Base-by-base conservation (phyloP, 495 filamentous ascomycete genomes). In the Annulohypoxylon stygium region DNA sequence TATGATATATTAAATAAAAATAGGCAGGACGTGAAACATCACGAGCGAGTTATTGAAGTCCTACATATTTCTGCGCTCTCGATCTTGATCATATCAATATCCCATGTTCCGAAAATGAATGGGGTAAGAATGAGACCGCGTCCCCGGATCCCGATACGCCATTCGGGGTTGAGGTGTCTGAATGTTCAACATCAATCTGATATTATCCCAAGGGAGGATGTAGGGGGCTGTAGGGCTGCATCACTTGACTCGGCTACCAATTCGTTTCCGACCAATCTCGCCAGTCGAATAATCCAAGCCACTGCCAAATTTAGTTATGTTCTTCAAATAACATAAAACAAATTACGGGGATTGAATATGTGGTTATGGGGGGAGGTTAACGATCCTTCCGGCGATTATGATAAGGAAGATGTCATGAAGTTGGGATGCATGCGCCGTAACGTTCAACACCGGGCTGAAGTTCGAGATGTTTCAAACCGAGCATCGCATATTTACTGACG, bases 291-390 rank as follows among this genome's bases (percentile, higher is more conserved):
- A 7, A 3, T 18, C 25, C 34, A 59, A 36, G 4, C 26, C 12
- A 30, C 14, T 54, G 10, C 62, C 39, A n/a, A 39, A 71, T 20
- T 39, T 14, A 33, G 57, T 7, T 0, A 39, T 37, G 50, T 67
- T 59, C 50, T 63, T 5, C 57, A 60, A 73, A 73, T 64, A 60
- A 53, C 64, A 73, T 14, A 53, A 64, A 68, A 73, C 51, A 45
- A 26, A 12, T 57, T 3, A 25, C 7, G 11, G 7, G 53, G 25
- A 11, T 57, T 55, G 11, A 18, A 18, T 60, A 43, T 37, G n/a
- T 10, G 18, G 36, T 12, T 37, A 20, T 2, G 20, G 12, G 0
- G 23, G 30, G 2, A 62, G 8, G 53, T 25, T 18, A 23, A 43
- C 14, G 39, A 68, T 58, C 59, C 59, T 61, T 14, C 59, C 53